Base-by-base conservation (phyloP, 257 asterid genomes). In the Fraxinus excelsior region DNA sequence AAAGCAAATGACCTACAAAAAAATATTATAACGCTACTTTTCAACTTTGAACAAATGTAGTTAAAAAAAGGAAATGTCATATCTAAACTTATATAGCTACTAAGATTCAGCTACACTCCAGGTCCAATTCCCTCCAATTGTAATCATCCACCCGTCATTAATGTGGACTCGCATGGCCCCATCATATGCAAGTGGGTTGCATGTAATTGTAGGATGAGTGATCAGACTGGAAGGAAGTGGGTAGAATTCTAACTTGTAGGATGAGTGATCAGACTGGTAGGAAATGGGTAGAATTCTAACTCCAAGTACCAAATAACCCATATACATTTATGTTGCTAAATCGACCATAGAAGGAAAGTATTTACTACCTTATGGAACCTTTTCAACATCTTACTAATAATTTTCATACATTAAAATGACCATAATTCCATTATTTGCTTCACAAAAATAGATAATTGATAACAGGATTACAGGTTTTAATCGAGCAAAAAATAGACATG, bases 1-100 rank as follows among this genome's bases (percentile, higher is more conserved):
- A 78, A 74, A 84, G 86, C 96, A 93, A 84, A 81, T 76, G 79
- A 83, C 91, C 99, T 96, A 26, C 68, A 62, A 25, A 62, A 28
- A 62, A 2, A 25, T n/a, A 23, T 62, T 1, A 23, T 26, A 11
- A 62, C 10, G 67, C 23, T 23, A 21, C 2, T 62, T 62, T 62
- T 26, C 35, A 26, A 62, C 34, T 12, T 11, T 26, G 35, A 23
- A 9, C 68, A 62, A 26, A 18, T 13, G 18, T 11, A 62, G 68
- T 25, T 26, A 13, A 8, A 58, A 2, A 26, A 62, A 62, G 32
- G 35, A 26, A 25, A 62, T 26, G 35, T 3, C 35, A 26, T 62
- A 31, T 10, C 68, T 62, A 26, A 11, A 26, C 34, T 10, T 3
- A 56, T 49, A 78, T 6, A 46, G 53, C 44, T 34, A 60, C n/a